Conservation (phyloP, 176 grass and related monocot species). For the Dendrocalamus sinicus region DNA sequence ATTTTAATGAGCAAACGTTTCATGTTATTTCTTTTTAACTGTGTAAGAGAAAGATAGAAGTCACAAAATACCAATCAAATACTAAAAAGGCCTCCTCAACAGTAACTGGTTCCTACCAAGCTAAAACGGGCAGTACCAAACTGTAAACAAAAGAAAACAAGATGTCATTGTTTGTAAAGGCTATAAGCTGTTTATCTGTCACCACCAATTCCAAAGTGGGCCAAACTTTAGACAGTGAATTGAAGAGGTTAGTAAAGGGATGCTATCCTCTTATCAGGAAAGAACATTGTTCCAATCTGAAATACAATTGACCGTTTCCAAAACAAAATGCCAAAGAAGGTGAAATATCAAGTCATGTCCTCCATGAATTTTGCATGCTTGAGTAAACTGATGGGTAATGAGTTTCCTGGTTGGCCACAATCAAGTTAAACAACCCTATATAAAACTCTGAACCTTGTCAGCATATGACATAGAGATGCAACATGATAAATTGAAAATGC, state of each 20-base stretch:
- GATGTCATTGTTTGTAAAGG: neutral
- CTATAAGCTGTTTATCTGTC: neutral
- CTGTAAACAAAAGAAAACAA: neutral
- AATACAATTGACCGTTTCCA: neutral
- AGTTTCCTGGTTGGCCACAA: neutral
- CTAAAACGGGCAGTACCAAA: neutral
- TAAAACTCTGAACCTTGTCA: neutral
- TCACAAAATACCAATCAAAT: neutral
- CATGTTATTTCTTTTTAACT: neutral
- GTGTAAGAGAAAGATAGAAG: neutral
- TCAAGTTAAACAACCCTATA: neutral
- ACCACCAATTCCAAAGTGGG: neutral
- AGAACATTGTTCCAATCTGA: neutral
- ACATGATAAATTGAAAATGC: neutral
- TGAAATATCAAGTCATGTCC: neutral
- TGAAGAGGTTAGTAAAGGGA: neutral
- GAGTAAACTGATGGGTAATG: neutral
- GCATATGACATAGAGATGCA: neutral
- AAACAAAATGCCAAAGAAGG: neutral
- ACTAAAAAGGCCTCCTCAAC: neutral
- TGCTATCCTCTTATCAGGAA: neutral
- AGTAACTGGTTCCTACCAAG: neutral
- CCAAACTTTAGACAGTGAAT: neutral
- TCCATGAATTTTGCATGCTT: neutral
- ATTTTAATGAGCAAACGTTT: neutral